Percentiles rank a stretch among this genome's conserved stretches.
Evolutionary conservation across 495 filamentous ascomycete species (phyloP).

Genomic region (Viridothelium virens): DNA sequence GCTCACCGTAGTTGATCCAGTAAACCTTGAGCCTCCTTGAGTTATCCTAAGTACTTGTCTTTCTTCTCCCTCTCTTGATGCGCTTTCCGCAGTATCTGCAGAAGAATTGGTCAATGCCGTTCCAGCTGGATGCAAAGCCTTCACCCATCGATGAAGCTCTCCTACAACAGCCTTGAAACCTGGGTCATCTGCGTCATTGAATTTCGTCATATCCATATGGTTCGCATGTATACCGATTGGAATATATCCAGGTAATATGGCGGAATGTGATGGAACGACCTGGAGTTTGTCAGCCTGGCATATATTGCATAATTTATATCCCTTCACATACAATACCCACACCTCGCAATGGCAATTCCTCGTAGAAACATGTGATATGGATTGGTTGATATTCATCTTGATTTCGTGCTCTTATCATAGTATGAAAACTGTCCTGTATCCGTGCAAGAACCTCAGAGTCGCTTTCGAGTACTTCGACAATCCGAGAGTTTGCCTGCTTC

Average conservation of each 20-base stretch:
- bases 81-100: too few relatives aligned
- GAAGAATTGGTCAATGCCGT: too few relatives aligned
- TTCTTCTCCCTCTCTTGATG: too few relatives aligned
- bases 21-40: too few relatives aligned
- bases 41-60: too few relatives aligned
- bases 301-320: too few relatives aligned
- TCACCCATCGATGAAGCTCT: background rate
- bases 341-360: conserved; percentile 14
- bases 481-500: conserved; percentile 10
- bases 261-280: conserved; percentile 20
- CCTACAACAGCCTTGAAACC: conserved; percentile 12
- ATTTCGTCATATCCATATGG: conserved; percentile 22
- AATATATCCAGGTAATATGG: conserved; percentile 17
- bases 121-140: background rate
- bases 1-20: too few relatives aligned
- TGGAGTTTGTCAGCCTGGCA: background rate
- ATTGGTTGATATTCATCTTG: conserved; percentile 9
- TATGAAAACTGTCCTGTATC: conserved; percentile 22
- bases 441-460: conserved; percentile 21
- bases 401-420: conserved; percentile 14
- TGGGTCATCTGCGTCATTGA: conserved; percentile 9
- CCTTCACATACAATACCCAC: conserved; percentile 14
- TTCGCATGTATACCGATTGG: conserved; percentile 16
- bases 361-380: conserved; percentile 18
- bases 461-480: conserved; percentile 13